A percentile compares a stretch with the other conserved stretches of the same genome.
These are phyloP conservation scores for Clavariopsis aquatica DNA, from an alignment of 495 filamentous ascomycete species.

Conservation along the genomic window DNA sequence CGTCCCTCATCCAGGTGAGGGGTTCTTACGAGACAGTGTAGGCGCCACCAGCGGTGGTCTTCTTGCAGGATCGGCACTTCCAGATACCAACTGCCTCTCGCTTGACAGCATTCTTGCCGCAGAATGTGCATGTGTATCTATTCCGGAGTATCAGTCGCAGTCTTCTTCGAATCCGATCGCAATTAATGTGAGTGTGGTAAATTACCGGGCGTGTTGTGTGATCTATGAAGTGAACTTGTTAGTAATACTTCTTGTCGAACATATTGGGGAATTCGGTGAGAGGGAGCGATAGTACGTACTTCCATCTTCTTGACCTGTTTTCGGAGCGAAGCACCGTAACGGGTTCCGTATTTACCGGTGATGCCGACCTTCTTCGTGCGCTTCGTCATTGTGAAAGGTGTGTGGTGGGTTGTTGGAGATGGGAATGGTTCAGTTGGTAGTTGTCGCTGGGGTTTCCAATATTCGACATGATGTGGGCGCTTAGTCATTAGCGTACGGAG, in stretches of 20 bases:
- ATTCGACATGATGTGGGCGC: too few species aligned
- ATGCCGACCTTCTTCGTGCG: slow-evolving; percentile 39
- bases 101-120: slow-evolving; percentile 76
- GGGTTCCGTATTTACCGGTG: slow-evolving; percentile 44
- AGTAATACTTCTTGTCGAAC: slow-evolving; percentile 8
- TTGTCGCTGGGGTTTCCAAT: too few species aligned
- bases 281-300: slow-evolving; percentile 37
- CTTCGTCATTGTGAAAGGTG: slow-evolving; percentile 33
- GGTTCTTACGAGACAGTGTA: slow-evolving; percentile 91
- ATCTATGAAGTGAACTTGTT: slow-evolving; percentile 16
- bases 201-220: slow-evolving; percentile 37
- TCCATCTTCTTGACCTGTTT: slow-evolving; percentile 99
- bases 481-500: too few species aligned
- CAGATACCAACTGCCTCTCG: slow-evolving; percentile 92
- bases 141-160: slow-evolving; percentile 15
- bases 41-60: slow-evolving; percentile 93
- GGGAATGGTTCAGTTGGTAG: slow-evolving; percentile 3
- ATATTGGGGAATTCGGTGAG: not conserved
- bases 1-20: slow-evolving; percentile 2
- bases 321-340: slow-evolving; percentile 99
- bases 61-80: slow-evolving; percentile 72
- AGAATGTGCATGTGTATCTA: slow-evolving; percentile 40
- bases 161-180: not conserved
- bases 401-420: slow-evolving; percentile 12
- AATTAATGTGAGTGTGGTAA: not conserved